Evolutionary conservation across 2,329 filamentous ascomycete species (phyloP), one percentile per base, ranked within the genome.

Genomic region (Pseudocercospora eumusae): DNA sequence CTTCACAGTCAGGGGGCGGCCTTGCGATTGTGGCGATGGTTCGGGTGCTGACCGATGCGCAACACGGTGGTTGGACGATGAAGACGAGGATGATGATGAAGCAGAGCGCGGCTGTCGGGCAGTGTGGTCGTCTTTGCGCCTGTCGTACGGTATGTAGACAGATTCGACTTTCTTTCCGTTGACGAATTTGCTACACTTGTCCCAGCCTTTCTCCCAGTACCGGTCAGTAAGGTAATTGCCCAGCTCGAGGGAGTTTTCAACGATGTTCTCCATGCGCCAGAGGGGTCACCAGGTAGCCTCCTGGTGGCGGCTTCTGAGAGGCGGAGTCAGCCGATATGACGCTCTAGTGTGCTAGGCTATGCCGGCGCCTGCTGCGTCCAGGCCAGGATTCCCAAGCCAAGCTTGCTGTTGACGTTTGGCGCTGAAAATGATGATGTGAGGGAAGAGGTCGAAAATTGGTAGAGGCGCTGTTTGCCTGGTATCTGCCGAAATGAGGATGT

Each of bases 201-300:
- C 71, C 63, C 69, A 73, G 27, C 59, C 64, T n/a, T 58, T 57
- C 25, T 74, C 72, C 54, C 65, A 71, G 50, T 74, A 64, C 28
- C 65, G 66, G 47, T 70, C 66, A 28, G 66, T 65, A 18, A 70
- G 50, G 52, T 70, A 66, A 57, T 69, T 66, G 45, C 67, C 33
- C 23, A 64, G 63, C 53, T 70, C 68, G 25, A 68, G 66, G 8
- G 65, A 66, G 27, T 70, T 64, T 55, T 74, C 71, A 7, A 70
- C 69, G 40, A 71, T 63, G 31, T 45, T 63, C 57, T 70, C 70
- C 65, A 60, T 63, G 40, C 49, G 31, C 23, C 36, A 47, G 44
- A 33, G 25, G 36, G 20, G 44, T 18, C 33, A 44, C 52, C 23
- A 33, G 49, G 40, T 23, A 42, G 31, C 21, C 40, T 23, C 45